Conservation (phyloP, 139 green algal species). For the Auxenochlorella pyrenoidosa region DNA sequence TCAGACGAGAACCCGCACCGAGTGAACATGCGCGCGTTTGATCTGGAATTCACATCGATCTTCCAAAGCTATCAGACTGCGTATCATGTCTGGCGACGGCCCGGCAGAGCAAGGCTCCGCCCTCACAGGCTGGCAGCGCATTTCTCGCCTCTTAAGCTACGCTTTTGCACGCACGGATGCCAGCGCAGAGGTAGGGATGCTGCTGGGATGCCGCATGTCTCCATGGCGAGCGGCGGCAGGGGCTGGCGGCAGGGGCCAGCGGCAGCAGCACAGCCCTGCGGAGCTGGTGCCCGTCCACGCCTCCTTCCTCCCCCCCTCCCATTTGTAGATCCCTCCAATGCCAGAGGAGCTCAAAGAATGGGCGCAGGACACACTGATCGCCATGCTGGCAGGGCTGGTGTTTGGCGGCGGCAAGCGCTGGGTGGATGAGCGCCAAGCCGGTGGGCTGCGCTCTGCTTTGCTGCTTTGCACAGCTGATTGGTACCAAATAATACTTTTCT, state of each 20-base stretch:
- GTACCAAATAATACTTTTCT: neutral
- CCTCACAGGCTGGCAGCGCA: slow-evolving; percentile 33
- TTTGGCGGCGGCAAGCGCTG: slow-evolving; percentile 35
- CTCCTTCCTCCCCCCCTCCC: neutral
- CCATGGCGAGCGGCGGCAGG: neutral
- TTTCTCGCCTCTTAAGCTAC: slow-evolving; percentile 31
- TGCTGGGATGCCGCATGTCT: neutral
- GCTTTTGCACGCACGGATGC: slow-evolving; percentile 20
- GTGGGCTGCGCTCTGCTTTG: neutral
- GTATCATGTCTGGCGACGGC: neutral
- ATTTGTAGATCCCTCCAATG: slow-evolving; percentile 41
- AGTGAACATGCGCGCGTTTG: neutral
- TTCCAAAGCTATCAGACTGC: neutral
- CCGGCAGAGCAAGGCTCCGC: neutral
- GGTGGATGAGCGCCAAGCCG: slow-evolving; percentile 31
- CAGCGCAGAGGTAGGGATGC: neutral
- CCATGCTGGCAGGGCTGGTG: slow-evolving; percentile 29
- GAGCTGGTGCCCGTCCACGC: neutral
- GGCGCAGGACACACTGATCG: slow-evolving; percentile 40
- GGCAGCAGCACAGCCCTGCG: neutral
- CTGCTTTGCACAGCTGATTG: too few relatives aligned
- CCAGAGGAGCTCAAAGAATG: slow-evolving; percentile 50
- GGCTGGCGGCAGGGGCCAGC: neutral
- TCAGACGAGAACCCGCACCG: neutral
- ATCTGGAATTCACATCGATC: neutral